Base-by-base conservation (phyloP, 1,284 basidiomycete species). In the Pseudozyma hubeiensis region DNA sequence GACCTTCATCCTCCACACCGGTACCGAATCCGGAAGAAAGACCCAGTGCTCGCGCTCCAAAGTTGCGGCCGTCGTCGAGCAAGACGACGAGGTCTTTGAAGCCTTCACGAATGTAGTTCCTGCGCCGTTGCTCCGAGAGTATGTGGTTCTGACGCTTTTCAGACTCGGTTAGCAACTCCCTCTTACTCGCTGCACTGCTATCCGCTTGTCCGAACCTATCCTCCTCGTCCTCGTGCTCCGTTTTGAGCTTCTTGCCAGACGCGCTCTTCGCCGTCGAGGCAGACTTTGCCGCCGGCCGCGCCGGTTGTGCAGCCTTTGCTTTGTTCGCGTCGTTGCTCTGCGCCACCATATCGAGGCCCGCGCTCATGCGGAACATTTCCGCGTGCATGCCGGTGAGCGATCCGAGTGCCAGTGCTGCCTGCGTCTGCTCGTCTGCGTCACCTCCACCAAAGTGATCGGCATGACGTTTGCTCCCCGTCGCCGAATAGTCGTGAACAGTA, bases 11-110 rank as follows among this genome's bases (percentile, higher is more conserved):
- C 58, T 84, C 82, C 2, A 83, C 78, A 41, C 82, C 81, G 0
- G 80, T 84, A 16, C 82, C 82, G 3, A 80, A 80, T 17, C 81
- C 82, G 1, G 77, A 66, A 34, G 77, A 77, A 0, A 84, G 71
- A 30, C 82, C 82, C 10, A 84, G 56, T 3, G 81, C 82, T 4
- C 80, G 69, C n/a, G 82, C 82, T 2, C 81, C 81, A 45, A 76
- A 78, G 37, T 46, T 63, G n/a, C 82, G 70, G 14, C 81, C 81
- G n/a, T 71, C 66, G 30, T 82, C 81, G 13, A 84, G 65, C 17
- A 84, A 68, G 11, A 80, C 79, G 1, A 83, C 80, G n/a, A 84
- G 76, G 53, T 77, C 76, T 40, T 76, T 79, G 68, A 84, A 83
- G 16, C 77, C 78, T 59, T 83, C 79, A 8, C 82, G 78, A 44